Evolutionary conservation across 73 alveolate species (phyloP).

Genomic region (Diophrys appendiculata): DNA sequence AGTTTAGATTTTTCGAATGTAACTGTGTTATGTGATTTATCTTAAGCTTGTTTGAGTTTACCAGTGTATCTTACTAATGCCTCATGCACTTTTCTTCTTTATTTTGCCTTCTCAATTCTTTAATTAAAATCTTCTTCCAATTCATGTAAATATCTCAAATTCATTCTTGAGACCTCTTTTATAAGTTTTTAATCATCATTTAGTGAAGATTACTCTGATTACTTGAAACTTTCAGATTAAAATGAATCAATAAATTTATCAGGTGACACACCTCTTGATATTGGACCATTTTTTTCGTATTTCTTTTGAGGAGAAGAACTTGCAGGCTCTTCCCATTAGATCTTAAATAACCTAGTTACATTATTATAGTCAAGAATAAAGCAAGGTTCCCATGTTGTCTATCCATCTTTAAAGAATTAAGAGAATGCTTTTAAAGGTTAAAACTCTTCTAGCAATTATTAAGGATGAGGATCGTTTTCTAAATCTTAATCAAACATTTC

Average conservation of each 20-base stretch:
- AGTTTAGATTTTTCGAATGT: neutral
- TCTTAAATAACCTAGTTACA: neutral
- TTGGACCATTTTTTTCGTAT: too few relatives aligned
- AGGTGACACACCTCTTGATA: too few relatives aligned
- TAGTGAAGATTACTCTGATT: too few relatives aligned
- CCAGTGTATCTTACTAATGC: conserved; percentile 46
- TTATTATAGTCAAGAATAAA: neutral
- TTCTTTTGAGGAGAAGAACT: too few relatives aligned
- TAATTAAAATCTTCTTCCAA: conserved; percentile 9
- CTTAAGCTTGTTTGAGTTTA: neutral
- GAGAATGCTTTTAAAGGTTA: conserved; percentile 9
- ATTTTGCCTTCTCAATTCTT: conserved; percentile 19
- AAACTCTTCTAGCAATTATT: neutral
- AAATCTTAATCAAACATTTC: conserved; percentile 41
- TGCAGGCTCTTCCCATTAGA: neutral
- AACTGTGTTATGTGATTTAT: neutral
- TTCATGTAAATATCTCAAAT: conserved; percentile 28
- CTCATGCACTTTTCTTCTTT: conserved; percentile 29
- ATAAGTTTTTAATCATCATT: neutral
- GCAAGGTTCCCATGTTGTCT: conserved; percentile 1
- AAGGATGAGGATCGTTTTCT: conserved; percentile 36
- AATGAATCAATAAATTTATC: too few relatives aligned
- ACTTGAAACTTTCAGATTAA: too few relatives aligned
- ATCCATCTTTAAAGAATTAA: neutral
- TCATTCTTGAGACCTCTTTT: conserved; percentile 27